Base-by-base conservation (phyloP, 202 grass and related monocot species). In the Schoenoplectus tabernaemontani region DNA sequence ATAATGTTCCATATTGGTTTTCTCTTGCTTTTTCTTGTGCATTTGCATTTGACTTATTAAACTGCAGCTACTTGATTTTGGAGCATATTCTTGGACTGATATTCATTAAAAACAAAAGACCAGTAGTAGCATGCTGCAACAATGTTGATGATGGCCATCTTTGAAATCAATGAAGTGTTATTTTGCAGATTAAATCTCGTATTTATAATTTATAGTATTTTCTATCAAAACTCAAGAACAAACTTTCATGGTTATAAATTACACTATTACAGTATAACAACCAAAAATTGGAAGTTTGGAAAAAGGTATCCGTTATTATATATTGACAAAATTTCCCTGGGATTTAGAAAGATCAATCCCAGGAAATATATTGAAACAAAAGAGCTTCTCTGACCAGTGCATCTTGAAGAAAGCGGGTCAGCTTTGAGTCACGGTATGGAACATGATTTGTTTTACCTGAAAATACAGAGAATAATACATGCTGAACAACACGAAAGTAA, bases 341-440 rank as follows among this genome's bases (percentile, higher is more conserved):
- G 37, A 68, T 42, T n/a, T 69, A 69, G 41, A 42, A 11, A 43
- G 38, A 37, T 69, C 65, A 32, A 19, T 65, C 38, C 38, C 19
- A 41, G 63, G 17, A 66, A 5, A 66, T 23, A 39, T 20, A 1
- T 43, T 44, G 65, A 62, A 69, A 22, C 17, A 44, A 37, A 69
- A 69, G 4, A 24, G 38, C 65, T 69, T 59, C 9, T 86, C 93
- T 80, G 47, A 97, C 93, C 89, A 97, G 80, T 67, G 93, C 65
- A 88, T 97, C 93, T 88, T 91, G 93, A 66, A 97, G 93, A 85
- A 97, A 93, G 58, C 91, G 91, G 7, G 93, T 97, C 83, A 97
- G 91, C 85, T 87, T 93, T 6, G 89, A 97, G 78, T 97, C 91
- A 46, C 93, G 85, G 76, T 87, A 97, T 76, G 91, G 93, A n/a